Base-by-base conservation (phyloP, 202 grass and related monocot species). In the Setaria viridis region DNA sequence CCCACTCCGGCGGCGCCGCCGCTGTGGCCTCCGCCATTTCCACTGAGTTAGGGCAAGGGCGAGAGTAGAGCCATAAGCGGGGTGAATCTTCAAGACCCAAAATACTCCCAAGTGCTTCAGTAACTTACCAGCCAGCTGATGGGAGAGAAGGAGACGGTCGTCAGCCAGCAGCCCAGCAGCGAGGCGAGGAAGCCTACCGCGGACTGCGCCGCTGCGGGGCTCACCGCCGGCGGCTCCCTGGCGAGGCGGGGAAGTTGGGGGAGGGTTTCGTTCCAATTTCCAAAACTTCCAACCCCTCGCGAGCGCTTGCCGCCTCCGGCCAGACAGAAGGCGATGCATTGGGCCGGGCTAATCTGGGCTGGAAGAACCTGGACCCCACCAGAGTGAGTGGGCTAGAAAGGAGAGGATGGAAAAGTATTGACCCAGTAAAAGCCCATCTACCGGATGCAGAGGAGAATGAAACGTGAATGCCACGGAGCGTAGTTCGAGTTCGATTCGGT, bases 1-100 rank as follows among this genome's bases (percentile, higher is more conserved):
- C 90, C 82, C 90, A 92, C 45, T 89, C 80, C 37, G 67, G 82
- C 15, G 66, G 9, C 41, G 54, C 50, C 13, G 74, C 35, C 48
- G 35, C 34, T 33, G n/a, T 41, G 39, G 65, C 86, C 77, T 50
- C 76, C 72, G 50, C 78, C 75, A 73, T 76, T 55, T 32, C 41
- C 17, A 25, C 67, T 72, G 65, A 6, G 49, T 62, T 53, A 59
- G 85, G 67, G 11, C n/a, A 9, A 59, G 85, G 67, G 11, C n/a
- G 14, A 62, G 33, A 2, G 19, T 6, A 7, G 33, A 57, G 35
- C 12, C 39, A 41, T 41, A 41, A 41, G 39, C 35, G 35, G 35
- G 35, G 62, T 17, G 34, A 17, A 33, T 63, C n/a, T 13, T 32
- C 11, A 2, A 32, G 4, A 30, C 25, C 11, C 58, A 62, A 30